Percentiles rank a stretch among this genome's conserved stretches.
Conservation (phyloP, 208 protist genomes). For the Trypanosoma grayi region DNA sequence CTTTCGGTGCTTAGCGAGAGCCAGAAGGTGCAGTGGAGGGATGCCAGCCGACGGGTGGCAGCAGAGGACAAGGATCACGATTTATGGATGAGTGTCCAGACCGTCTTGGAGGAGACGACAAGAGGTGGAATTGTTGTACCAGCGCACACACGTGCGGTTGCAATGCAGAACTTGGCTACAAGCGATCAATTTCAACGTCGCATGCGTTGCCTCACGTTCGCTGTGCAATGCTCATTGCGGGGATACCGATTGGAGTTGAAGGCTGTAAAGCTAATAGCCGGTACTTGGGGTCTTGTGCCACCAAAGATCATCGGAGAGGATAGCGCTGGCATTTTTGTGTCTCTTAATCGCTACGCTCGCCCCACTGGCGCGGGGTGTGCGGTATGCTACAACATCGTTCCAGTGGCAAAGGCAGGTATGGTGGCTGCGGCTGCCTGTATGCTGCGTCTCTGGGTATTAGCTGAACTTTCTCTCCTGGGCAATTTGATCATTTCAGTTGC, state of each 20-base stretch:
- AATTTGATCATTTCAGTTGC: slow-evolving; percentile 15
- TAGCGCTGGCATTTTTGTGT: slow-evolving; percentile 52
- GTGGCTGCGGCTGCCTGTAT: not conserved
- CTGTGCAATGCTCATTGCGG: slow-evolving; percentile 42
- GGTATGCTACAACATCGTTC: slow-evolving; percentile 58
- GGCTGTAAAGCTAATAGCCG: slow-evolving; percentile 52
- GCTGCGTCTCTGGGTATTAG: slow-evolving; percentile 67
- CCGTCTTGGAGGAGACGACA: slow-evolving; percentile 50
- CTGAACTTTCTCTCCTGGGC: slow-evolving; percentile 52
- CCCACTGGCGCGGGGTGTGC: slow-evolving; percentile 79
- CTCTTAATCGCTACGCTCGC: slow-evolving; percentile 62
- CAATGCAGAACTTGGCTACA: slow-evolving; percentile 45
- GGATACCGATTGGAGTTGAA: slow-evolving; percentile 54
- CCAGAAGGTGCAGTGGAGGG: slow-evolving; percentile 10
- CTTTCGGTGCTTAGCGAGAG: slow-evolving; percentile 14
- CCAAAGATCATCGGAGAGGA: slow-evolving; percentile 33
- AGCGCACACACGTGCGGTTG: slow-evolving; percentile 51
- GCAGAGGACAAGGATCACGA: not conserved
- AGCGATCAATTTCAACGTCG: slow-evolving; percentile 37
- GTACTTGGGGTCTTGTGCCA: slow-evolving; percentile 68
- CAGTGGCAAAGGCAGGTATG: too few relatives aligned
- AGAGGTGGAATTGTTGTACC: slow-evolving; percentile 58
- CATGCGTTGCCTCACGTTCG: slow-evolving; percentile 57
- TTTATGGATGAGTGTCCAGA: slow-evolving; percentile 26
- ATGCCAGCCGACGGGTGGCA: slow-evolving; percentile 8